Evolutionary conservation across 257 asterid genomes (phyloP), one percentile per base, ranked within the genome.

Genomic region (Linaria vulgaris): DNA sequence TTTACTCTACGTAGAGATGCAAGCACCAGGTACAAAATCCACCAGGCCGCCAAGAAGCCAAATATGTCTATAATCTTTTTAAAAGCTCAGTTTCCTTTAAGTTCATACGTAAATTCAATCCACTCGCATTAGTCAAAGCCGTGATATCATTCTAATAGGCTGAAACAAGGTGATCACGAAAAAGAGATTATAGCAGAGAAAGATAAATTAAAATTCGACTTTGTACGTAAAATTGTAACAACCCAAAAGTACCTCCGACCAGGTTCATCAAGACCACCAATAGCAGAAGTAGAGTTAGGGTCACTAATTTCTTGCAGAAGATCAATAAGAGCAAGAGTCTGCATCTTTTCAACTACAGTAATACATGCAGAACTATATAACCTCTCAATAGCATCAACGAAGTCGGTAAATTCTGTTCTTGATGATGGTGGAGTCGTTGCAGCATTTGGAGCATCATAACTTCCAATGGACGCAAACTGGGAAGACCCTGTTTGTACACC

Each of bases 181-280:
- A 27, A 27, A 27, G 34, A 27, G 4, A 27, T 27, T 17, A 47
- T 53, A 57, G 41, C 41, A 34, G 41, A 11, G 41, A 7, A 34
- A 34, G 10, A 34, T 14, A 47, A 25, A 31, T 45, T 27, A 62
- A 48, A 16, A 4, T n/a, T 44, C 7, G 11, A 1, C 19, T 44
- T 44, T 20, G 64, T 59, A 20, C 31, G 15, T n/a, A 41, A 14
- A 59, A 59, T 13, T 41, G 11, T 14, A 34, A 56, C 14, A 30
- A 30, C 2, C 24, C 24, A 48, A 16, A 46, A 61, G 22, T 81
- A 87, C 99, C 95, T 89, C 77, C 90, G 80, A 71, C 97, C 97
- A 72, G 96, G 83, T 66, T 85, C 99, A 80, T 92, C 99, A 72
- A 92, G 96, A 74, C 97, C 83, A 76, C 80, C 88, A 82, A 82